These are phyloP conservation scores for Dendrocalamus sinicus DNA, from an alignment of 176 grass and related monocot genomes.

Conservation along the genomic window DNA sequence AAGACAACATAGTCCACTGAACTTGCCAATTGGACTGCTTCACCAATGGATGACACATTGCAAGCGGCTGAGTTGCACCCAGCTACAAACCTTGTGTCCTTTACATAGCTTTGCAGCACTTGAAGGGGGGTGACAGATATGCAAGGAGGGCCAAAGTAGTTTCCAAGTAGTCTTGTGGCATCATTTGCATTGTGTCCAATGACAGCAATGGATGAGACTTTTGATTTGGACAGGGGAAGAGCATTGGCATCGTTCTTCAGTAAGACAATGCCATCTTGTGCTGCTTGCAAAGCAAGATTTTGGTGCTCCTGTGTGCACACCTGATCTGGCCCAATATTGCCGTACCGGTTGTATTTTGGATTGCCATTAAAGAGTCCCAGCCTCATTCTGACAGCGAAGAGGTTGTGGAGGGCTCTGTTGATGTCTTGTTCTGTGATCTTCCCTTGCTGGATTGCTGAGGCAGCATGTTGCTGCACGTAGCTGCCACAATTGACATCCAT, in stretches of 20 bases:
- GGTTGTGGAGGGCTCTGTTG: slow-evolving; percentile 76
- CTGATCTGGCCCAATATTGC: slow-evolving; percentile 68
- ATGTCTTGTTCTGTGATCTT: slow-evolving; percentile 84
- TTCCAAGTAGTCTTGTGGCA: slow-evolving; percentile 60
- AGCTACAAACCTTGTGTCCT: slow-evolving; percentile 57
- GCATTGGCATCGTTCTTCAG: slow-evolving; percentile 71
- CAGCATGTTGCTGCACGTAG: slow-evolving; percentile 74
- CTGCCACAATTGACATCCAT: slow-evolving; percentile 93
- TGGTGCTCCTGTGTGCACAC: slow-evolving; percentile 85
- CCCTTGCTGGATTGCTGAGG: slow-evolving; percentile 66
- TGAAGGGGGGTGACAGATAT: slow-evolving; percentile 57
- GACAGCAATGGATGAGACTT: slow-evolving; percentile 67
- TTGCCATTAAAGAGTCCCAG: slow-evolving; percentile 84
- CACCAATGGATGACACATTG: slow-evolving; percentile 44
- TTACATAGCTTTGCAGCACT: slow-evolving; percentile 66
- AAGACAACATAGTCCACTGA: slow-evolving; percentile 65
- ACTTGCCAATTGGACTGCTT: slow-evolving; percentile 62
- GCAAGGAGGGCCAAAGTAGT: slow-evolving; percentile 90
- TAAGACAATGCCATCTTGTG: slow-evolving; percentile 82
- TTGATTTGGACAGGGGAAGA: slow-evolving; percentile 69
- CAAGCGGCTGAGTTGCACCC: slow-evolving; percentile 72
- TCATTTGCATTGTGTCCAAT: slow-evolving; percentile 76
- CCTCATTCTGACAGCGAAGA: slow-evolving; percentile 80
- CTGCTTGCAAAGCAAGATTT: slow-evolving; percentile 69
- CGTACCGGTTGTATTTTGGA: slow-evolving; percentile 59